These are phyloP conservation scores for Diplogelasinospora grovesii DNA, from an alignment of 495 filamentous ascomycete species.

Conservation along the genomic window DNA sequence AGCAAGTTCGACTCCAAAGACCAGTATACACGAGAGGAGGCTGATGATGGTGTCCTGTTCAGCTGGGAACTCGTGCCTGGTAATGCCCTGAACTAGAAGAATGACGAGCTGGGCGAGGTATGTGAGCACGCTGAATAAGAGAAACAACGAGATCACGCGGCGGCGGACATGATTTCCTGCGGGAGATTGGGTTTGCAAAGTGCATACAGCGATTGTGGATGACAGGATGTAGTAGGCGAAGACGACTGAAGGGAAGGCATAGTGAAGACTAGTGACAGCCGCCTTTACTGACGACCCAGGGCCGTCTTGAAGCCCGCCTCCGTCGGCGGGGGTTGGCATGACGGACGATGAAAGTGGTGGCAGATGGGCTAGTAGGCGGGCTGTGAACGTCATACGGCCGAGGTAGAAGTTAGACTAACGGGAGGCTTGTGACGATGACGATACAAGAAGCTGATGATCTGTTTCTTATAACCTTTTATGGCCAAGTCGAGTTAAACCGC, in stretches of 20 bases:
- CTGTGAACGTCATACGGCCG: no score
- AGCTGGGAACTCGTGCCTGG: constrained; percentile 32
- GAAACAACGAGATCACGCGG: constrained; percentile 39
- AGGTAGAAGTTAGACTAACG: no score
- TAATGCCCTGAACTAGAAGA: constrained; percentile 32
- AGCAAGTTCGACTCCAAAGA: constrained; percentile 48
- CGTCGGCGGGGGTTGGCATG: constrained; percentile 17
- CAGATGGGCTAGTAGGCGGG: background rate
- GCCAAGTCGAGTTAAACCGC: no score
- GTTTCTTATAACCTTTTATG: no score
- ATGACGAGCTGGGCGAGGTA: constrained; percentile 45
- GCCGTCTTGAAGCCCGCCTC: constrained; percentile 3
- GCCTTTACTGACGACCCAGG: constrained; percentile 6
- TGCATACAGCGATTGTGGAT: constrained; percentile 47
- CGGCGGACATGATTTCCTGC: constrained; percentile 34
- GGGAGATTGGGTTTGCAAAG: constrained; percentile 41
- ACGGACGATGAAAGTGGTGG: background rate
- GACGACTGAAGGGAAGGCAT: constrained; percentile 47
- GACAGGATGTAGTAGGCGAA: constrained; percentile 51
- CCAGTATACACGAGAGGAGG: constrained; percentile 48
- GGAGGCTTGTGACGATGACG: no score
- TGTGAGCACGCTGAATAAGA: constrained; percentile 39
- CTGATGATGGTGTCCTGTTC: constrained; percentile 43
- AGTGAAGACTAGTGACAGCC: constrained; percentile 38
- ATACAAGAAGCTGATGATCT: no score